phyloP scores from a whole-genome alignment of 208 protist species.

The Sergeia podlipaevii region DNA sequence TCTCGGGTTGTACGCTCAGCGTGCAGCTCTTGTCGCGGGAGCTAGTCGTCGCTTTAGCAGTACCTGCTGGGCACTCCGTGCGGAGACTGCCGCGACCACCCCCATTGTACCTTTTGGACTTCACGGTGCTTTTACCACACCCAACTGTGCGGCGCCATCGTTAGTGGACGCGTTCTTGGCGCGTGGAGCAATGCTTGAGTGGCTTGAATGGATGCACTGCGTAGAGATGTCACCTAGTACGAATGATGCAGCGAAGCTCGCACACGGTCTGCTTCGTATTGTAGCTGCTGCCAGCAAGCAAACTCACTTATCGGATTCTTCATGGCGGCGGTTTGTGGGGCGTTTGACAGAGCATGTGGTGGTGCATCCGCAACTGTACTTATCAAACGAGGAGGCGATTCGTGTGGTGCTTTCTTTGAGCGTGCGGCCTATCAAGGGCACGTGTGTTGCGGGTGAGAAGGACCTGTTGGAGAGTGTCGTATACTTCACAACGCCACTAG shows the following conservation, averaged over 20 bases:
- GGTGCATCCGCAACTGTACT: constrained; percentile 25
- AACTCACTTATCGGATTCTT: constrained; percentile 21
- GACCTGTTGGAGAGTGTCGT: constrained; percentile 16
- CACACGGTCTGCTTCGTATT: constrained; percentile 21
- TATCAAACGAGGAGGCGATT: constrained; percentile 14
- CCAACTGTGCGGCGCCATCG: too few relatives aligned
- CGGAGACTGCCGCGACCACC: too few relatives aligned
- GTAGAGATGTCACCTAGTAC: constrained; percentile 4
- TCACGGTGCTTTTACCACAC: too few relatives aligned
- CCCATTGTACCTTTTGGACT: too few relatives aligned
- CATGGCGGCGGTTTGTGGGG: constrained; percentile 29
- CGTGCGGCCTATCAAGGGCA: constrained; percentile 4
- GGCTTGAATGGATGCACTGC: constrained; percentile 43
- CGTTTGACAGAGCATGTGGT: constrained; percentile 27
- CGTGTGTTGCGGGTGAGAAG: background rate
- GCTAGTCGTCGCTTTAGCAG: too few relatives aligned
- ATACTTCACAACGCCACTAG: constrained; percentile 18
- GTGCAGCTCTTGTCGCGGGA: too few relatives aligned
- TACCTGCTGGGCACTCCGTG: too few relatives aligned
- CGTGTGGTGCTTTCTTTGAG: constrained; percentile 18
- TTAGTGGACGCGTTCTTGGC: constrained; percentile 37
- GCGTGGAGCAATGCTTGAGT: constrained; percentile 48
- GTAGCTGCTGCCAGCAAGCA: constrained; percentile 24
- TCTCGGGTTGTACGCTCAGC: too few relatives aligned
- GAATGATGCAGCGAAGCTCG: constrained; percentile 9